These are phyloP conservation scores for Aristolochia fimbriata DNA, from an alignment of 164 flowering plant species.

Conservation along the genomic window DNA sequence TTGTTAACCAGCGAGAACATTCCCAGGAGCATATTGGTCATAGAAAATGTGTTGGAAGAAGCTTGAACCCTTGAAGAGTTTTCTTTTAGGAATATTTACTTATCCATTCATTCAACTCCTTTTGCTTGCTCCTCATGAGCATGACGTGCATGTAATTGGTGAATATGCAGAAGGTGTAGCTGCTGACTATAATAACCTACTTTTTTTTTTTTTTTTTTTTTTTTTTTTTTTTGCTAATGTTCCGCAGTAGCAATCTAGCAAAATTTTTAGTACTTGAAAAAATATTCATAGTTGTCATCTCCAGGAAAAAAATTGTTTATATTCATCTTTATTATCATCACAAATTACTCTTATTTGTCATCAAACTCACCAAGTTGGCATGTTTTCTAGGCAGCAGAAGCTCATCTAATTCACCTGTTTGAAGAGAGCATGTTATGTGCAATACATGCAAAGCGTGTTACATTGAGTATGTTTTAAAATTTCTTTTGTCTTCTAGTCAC, in stretches of 20 bases:
- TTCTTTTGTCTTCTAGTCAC: too few relatives aligned
- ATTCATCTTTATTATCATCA: not conserved
- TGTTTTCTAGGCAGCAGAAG: constrained; percentile 55
- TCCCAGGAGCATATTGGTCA: too few relatives aligned
- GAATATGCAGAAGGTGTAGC: too few relatives aligned
- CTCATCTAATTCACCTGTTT: constrained; percentile 43
- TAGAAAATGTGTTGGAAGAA: too few relatives aligned
- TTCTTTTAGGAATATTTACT: too few relatives aligned
- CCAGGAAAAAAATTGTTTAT: not conserved
- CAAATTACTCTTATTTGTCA: not conserved
- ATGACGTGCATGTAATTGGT: too few relatives aligned
- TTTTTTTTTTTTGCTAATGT: not conserved
- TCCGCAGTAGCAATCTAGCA: not conserved
- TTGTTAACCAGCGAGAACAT: too few relatives aligned
- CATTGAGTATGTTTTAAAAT: constrained; percentile 45
- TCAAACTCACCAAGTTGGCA: not conserved
- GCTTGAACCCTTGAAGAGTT: too few relatives aligned
- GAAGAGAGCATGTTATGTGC: constrained; percentile 65
- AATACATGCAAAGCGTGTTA: constrained; percentile 74
- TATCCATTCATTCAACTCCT: too few relatives aligned
- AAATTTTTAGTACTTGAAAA: not conserved
- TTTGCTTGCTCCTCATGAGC: too few relatives aligned
- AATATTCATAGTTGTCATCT: not conserved
- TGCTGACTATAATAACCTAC: not conserved
- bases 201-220: not conserved